Base-by-base conservation (phyloP, 495 filamentous ascomycete genomes). In the Penicillium atrosanguineum region DNA sequence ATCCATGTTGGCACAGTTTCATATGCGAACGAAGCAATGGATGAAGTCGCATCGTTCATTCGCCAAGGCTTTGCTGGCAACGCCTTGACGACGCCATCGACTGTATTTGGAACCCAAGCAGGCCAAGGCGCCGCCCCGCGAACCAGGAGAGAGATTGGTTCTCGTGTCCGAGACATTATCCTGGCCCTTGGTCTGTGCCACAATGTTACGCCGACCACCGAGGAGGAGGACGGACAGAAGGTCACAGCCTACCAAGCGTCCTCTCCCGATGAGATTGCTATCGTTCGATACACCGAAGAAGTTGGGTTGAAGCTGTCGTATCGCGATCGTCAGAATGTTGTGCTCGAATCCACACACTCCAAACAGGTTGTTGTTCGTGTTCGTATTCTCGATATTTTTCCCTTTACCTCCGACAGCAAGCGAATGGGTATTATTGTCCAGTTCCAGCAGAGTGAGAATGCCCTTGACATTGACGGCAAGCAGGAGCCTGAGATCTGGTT, bases 1-100 rank as follows among this genome's bases (percentile, higher is more conserved):
- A 92, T 97, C 25, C 95, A 97, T 61, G 90, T 99, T 53, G 95
- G 95, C 1, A 97, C 94, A 19, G 95, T 97, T 3, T 96, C 92
- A 0, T 99, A 97, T 63, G 95, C 91, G 20, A 94, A 93, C 57
- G 95, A 99, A 67, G 92, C 94, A 3, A 97, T 97, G 95, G 94
- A 97, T 53, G 95, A 97, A 67, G 95, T 99, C 9, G 71, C 83
- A 34, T 84, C 88, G 0, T 96, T 94, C 61, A 80, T 97, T 42
- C 83, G 78, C 55, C 92, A 96, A 64, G 88, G 83, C 25, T 95
- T 97, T 64, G 78, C 84, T 6, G 67, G 77, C 31, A 69, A 78
- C 14, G 55, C 71, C 28, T 76, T 95, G 11, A 79, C 85, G 11
- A 95, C 90, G 0, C 89, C 94, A 20, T 89, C 88, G 1, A 85